Evolutionary conservation across 2,329 filamentous ascomycete genomes (phyloP).

Genomic region (Fusarium cicatricum): DNA sequence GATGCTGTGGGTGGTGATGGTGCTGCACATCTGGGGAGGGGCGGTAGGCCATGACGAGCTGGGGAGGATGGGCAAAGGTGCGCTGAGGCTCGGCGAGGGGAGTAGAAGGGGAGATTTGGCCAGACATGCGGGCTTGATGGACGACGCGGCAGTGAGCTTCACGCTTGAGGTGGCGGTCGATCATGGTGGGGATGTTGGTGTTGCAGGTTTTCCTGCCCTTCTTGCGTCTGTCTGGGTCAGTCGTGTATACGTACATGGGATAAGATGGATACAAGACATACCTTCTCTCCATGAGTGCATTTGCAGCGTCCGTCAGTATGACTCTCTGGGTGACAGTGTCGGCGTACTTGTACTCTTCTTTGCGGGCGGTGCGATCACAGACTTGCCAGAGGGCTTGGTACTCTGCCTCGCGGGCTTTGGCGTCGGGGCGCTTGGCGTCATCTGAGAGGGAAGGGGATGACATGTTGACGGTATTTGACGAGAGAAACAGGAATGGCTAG

Average conservation of each 20-base stretch:
- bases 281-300: slow-evolving; percentile 25
- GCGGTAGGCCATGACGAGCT: too few relatives aligned
- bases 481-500: not conserved
- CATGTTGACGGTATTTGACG: slow-evolving; percentile 10
- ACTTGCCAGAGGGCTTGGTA: slow-evolving; percentile 40
- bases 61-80: not conserved
- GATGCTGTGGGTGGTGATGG: not conserved
- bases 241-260: not conserved
- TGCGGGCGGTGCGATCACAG: slow-evolving; percentile 30
- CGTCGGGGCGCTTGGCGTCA: not conserved
- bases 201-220: slow-evolving; percentile 20
- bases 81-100: not conserved
- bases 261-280: not conserved
- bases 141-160: slow-evolving; percentile 11
- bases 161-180: slow-evolving; percentile 34
- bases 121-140: not conserved
- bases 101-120: not conserved
- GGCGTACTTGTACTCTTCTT: slow-evolving; percentile 13
- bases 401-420: slow-evolving; percentile 31
- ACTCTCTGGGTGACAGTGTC: not conserved
- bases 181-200: slow-evolving; percentile 20
- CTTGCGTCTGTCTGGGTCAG: slow-evolving; percentile 6
- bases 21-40: not conserved
- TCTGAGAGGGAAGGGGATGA: slow-evolving; percentile 1
- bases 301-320: slow-evolving; percentile 16